Evolutionary conservation across 2,329 filamentous ascomycete species (phyloP).

Genomic region (Stenocarpella maydis): DNA sequence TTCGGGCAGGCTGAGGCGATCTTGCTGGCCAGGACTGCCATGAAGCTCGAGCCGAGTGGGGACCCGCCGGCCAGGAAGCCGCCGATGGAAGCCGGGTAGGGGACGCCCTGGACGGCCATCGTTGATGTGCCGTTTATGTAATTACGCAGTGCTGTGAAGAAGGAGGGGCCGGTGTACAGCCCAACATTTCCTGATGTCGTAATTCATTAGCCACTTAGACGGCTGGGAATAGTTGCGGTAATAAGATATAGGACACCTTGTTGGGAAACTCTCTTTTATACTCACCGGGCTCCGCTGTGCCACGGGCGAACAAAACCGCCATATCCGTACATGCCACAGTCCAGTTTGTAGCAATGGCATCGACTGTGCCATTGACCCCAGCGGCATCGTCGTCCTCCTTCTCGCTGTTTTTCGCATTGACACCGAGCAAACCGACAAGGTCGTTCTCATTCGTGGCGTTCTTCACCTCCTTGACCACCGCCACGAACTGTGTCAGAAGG

Average conservation of each 20-base stretch:
- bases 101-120: conserved; percentile 42
- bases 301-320: conserved; percentile 31
- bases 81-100: conserved; percentile 39
- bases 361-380: conserved; percentile 3
- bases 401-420: conserved; percentile 1
- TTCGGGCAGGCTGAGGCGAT: conserved; percentile 42
- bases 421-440: conserved; percentile 24
- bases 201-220: background rate
- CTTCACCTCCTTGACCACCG: conserved; percentile 21
- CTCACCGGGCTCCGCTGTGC: conserved; percentile 31
- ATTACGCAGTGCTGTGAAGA: conserved; percentile 38
- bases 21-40: conserved; percentile 39
- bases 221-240: no score
- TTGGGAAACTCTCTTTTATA: background rate
- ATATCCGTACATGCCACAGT: conserved; percentile 29
- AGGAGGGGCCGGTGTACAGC: conserved; percentile 39
- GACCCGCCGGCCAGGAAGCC: conserved; percentile 40
- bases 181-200: conserved; percentile 40
- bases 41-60: conserved; percentile 29
- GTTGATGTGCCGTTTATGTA: conserved; percentile 34
- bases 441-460: conserved; percentile 33
- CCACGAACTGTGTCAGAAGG: conserved; percentile 18
- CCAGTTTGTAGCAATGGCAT: conserved; percentile 20
- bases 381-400: background rate
- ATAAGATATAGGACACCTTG: background rate